Conservation (phyloP, 179 eudicot species). For the Patellifolia procumbens region DNA sequence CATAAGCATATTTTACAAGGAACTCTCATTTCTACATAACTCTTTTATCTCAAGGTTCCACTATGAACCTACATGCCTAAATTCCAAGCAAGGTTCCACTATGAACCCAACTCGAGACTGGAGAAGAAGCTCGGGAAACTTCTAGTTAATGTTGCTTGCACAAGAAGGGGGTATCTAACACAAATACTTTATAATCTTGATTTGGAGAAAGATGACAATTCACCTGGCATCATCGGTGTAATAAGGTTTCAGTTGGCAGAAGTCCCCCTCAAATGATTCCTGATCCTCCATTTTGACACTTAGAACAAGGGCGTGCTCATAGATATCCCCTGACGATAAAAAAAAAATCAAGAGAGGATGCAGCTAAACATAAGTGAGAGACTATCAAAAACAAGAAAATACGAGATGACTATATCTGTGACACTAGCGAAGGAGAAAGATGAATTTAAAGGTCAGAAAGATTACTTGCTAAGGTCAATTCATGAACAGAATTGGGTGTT, state of each 20-base stretch:
- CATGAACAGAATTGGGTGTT: constrained; percentile 71
- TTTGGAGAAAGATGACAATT: background rate
- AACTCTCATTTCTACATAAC: background rate
- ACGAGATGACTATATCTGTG: background rate
- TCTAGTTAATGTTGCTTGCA: background rate
- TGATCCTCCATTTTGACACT: constrained; percentile 94
- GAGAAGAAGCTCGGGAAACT: background rate
- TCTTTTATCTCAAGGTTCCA: background rate
- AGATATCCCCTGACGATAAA: constrained; percentile 70
- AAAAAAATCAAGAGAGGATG: background rate
- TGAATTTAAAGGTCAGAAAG: constrained; percentile 9
- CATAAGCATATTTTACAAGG: background rate
- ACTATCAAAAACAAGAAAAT: background rate
- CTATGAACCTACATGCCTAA: background rate
- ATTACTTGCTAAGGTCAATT: constrained; percentile 85
- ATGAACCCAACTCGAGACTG: background rate
- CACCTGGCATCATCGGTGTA: constrained; percentile 94
- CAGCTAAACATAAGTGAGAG: background rate
- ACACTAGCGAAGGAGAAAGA: background rate
- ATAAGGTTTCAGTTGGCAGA: constrained; percentile 94
- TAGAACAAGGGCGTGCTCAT: constrained; percentile 91
- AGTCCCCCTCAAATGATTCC: constrained; percentile 92
- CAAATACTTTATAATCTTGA: background rate
- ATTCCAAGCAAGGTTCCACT: background rate
- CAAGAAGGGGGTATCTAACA: background rate